phyloP scores from a whole-genome alignment of 441 rosid species.

The Gossypium laxum region DNA sequence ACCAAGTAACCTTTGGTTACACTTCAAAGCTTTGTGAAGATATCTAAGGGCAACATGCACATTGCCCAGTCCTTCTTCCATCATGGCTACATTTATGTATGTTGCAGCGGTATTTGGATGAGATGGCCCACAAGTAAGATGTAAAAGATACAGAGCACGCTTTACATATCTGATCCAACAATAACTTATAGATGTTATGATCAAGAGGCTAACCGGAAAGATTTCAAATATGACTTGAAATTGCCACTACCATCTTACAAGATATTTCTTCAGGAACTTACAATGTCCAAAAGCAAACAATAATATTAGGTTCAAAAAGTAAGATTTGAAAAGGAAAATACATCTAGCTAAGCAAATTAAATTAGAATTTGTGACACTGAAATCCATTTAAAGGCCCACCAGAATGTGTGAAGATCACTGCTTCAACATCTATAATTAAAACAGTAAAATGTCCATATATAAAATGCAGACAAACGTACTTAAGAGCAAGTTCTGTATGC shows the following conservation, averaged over 20 bases:
- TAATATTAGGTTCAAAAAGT: slow-evolving; percentile 1
- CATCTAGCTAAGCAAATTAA: neutral
- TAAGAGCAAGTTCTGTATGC: slow-evolving; percentile 68
- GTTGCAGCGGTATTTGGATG: slow-evolving; percentile 80
- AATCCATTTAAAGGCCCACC: neutral
- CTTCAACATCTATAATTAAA: neutral
- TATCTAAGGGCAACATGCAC: slow-evolving; percentile 70
- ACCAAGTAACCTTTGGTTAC: slow-evolving; percentile 63
- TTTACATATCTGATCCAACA: slow-evolving; percentile 47
- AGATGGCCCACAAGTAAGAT: slow-evolving; percentile 68
- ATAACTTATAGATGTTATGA: slow-evolving; percentile 5
- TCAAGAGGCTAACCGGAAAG: slow-evolving; percentile 3
- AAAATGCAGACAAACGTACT: slow-evolving; percentile 30
- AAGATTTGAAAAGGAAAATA: neutral
- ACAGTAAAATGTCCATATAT: neutral
- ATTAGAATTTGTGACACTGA: neutral
- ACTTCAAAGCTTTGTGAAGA: slow-evolving; percentile 62
- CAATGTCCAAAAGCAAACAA: neutral
- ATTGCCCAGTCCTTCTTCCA: slow-evolving; percentile 78
- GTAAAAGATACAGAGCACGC: slow-evolving; percentile 65
- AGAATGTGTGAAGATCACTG: neutral
- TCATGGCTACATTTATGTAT: slow-evolving; percentile 68
- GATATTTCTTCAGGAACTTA: neutral
- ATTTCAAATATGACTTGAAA: slow-evolving; percentile 6
- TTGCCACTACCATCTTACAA: neutral